phyloP scores from a whole-genome alignment of 371 early-diverging fungal genomes.

The Blakeslea trispora region DNA sequence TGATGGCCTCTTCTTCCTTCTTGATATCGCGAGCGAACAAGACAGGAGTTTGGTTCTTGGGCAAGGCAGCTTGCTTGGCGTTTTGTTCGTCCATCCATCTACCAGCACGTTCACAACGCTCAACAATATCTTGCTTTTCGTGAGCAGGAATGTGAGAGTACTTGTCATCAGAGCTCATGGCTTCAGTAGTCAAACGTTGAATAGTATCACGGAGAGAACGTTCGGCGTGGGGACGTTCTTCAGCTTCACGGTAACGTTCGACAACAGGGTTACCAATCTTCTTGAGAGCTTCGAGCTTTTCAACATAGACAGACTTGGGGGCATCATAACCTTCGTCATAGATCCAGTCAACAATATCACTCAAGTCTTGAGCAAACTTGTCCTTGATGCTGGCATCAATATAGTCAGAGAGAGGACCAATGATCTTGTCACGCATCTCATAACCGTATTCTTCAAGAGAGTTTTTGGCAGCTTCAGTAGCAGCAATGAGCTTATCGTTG shows the following conservation, averaged over 20 bases:
- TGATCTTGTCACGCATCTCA: slow-evolving; percentile 90
- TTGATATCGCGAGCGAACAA: slow-evolving; percentile 74
- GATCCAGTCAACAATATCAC: slow-evolving; percentile 93
- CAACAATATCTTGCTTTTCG: slow-evolving; percentile 83
- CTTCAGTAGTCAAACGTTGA: slow-evolving; percentile 70
- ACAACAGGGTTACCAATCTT: slow-evolving; percentile 82
- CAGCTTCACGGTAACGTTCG: slow-evolving; percentile 81
- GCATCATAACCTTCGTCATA: slow-evolving; percentile 96
- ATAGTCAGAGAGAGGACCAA: slow-evolving; percentile 70
- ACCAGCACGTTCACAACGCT: slow-evolving; percentile 74
- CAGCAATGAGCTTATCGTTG: slow-evolving; percentile 86
- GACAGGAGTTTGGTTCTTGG: slow-evolving; percentile 77
- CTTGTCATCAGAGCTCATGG: slow-evolving; percentile 77
- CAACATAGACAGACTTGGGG: slow-evolving; percentile 84
- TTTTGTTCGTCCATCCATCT: slow-evolving; percentile 88
- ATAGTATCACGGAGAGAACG: slow-evolving; percentile 78
- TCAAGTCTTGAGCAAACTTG: slow-evolving; percentile 69
- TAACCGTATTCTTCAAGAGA: slow-evolving; percentile 97
- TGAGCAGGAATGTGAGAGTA: slow-evolving; percentile 87
- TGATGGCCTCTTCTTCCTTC: slow-evolving; percentile 71
- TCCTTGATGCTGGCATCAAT: slow-evolving; percentile 75
- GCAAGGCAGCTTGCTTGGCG: slow-evolving; percentile 69
- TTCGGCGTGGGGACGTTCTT: slow-evolving; percentile 84
- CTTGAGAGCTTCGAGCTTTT: slow-evolving; percentile 83
- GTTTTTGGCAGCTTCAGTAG: slow-evolving; percentile 94